These are phyloP conservation scores for Cardamine resedifolia DNA, from an alignment of 345 rosid species.

Conservation along the genomic window DNA sequence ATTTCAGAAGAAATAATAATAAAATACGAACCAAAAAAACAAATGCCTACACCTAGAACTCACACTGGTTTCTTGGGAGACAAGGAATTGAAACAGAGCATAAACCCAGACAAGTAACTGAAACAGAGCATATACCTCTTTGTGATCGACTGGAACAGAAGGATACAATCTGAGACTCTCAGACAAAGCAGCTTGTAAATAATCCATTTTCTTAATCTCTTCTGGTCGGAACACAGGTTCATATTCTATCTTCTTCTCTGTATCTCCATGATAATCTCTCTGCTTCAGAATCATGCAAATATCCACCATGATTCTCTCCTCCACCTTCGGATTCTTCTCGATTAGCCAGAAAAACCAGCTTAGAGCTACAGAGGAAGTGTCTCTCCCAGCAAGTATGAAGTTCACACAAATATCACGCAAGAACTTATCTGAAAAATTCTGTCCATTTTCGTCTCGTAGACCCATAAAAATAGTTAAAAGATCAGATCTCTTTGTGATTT, in stretches of 20 bases:
- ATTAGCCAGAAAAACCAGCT: constrained; percentile 81
- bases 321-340: constrained; percentile 53
- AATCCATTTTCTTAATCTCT: constrained; percentile 87
- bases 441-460: constrained; percentile 40
- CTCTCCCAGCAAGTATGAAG: constrained; percentile 88
- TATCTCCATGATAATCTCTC: constrained; percentile 30
- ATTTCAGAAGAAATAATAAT: background rate
- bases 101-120: constrained; percentile 42
- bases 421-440: constrained; percentile 63
- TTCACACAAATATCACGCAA: constrained; percentile 82
- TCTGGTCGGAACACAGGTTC: constrained; percentile 47
- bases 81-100: background rate
- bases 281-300: constrained; percentile 49
- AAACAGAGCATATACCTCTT: constrained; percentile 55
- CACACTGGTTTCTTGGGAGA: background rate
- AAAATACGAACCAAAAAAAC: background rate
- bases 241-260: constrained; percentile 24
- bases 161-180: constrained; percentile 82
- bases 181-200: constrained; percentile 78
- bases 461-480: constrained; percentile 64
- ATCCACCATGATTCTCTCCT: constrained; percentile 56
- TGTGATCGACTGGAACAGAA: constrained; percentile 90
- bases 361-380: constrained; percentile 86
- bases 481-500: constrained; percentile 50
- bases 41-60: background rate